A percentile compares a stretch with the other conserved stretches of the same genome.
phyloP scores from a whole-genome alignment of 495 filamentous ascomycete species.

The Penicillium odoratum region DNA sequence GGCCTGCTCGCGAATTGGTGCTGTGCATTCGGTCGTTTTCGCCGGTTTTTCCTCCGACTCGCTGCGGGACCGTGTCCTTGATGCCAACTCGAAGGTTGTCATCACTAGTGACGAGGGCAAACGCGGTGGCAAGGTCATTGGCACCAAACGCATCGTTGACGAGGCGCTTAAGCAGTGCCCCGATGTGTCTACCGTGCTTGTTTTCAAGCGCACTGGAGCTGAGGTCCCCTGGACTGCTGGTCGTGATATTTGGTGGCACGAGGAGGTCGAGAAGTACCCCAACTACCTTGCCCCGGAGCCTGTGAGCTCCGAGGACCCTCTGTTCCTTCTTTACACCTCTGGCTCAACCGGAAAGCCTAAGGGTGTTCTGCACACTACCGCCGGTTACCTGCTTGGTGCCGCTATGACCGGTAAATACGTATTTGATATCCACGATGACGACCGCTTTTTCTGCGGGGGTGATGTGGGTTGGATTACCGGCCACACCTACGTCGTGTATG shows the following conservation, averaged over 20 bases:
- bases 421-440: slow-evolving; percentile 93
- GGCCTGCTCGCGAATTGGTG: slow-evolving; percentile 88
- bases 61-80: slow-evolving; percentile 90
- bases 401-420: slow-evolving; percentile 96
- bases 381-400: slow-evolving; percentile 88
- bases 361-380: slow-evolving; percentile 98
- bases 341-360: slow-evolving; percentile 98
- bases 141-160: slow-evolving; percentile 98
- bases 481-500: slow-evolving; percentile 99
- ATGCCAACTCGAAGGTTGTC: slow-evolving; percentile 85
- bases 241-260: slow-evolving; percentile 96
- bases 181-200: slow-evolving; percentile 78
- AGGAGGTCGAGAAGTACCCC: slow-evolving; percentile 95
- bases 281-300: slow-evolving; percentile 82
- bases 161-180: slow-evolving; percentile 98
- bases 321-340: slow-evolving; percentile 97
- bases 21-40: slow-evolving; percentile 97
- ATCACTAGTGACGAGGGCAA: slow-evolving; percentile 98
- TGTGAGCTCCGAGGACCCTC: slow-evolving; percentile 90
- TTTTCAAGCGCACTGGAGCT: slow-evolving; percentile 93
- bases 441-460: slow-evolving; percentile 95
- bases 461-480: slow-evolving; percentile 99
- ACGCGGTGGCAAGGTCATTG: slow-evolving; percentile 95
- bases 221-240: slow-evolving; percentile 89
- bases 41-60: slow-evolving; percentile 98